Conservation (phyloP, 306 rosid genomes). For the Canavalia gladiata region DNA sequence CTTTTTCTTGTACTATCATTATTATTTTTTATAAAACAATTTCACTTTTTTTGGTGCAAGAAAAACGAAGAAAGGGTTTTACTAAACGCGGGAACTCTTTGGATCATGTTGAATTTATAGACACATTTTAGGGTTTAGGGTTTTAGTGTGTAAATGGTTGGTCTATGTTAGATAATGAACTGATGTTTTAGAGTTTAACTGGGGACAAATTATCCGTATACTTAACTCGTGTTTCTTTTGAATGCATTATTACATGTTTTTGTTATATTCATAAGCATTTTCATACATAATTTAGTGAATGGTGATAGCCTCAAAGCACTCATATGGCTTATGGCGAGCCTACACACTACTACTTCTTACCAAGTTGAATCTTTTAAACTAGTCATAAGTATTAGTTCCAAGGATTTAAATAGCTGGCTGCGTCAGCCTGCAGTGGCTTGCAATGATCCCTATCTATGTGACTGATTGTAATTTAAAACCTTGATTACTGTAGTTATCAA, state of each 20-base stretch:
- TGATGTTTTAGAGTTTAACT: background rate
- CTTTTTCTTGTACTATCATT: background rate
- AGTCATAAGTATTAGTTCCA: background rate
- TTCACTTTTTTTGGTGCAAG: background rate
- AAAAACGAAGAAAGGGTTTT: background rate
- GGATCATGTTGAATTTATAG: background rate
- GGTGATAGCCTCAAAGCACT: slow-evolving; percentile 9
- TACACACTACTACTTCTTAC: background rate
- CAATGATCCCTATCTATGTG: background rate
- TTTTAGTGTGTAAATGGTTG: background rate
- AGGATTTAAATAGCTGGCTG: slow-evolving; percentile 9
- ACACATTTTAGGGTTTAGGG: background rate
- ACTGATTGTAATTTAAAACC: background rate
- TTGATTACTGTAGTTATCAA: background rate
- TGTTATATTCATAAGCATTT: background rate
- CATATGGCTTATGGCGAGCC: background rate
- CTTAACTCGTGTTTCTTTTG: background rate
- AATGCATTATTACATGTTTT: background rate
- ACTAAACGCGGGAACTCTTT: background rate
- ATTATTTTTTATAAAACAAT: background rate
- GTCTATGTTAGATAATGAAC: background rate
- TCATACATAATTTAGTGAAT: background rate
- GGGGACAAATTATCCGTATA: background rate
- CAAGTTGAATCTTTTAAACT: background rate
- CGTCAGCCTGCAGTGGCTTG: background rate